Evolutionary conservation across 1,284 basidiomycete genomes (phyloP), one percentile per base, ranked within the genome.

Genomic region (Fistulinella cinereoalba): DNA sequence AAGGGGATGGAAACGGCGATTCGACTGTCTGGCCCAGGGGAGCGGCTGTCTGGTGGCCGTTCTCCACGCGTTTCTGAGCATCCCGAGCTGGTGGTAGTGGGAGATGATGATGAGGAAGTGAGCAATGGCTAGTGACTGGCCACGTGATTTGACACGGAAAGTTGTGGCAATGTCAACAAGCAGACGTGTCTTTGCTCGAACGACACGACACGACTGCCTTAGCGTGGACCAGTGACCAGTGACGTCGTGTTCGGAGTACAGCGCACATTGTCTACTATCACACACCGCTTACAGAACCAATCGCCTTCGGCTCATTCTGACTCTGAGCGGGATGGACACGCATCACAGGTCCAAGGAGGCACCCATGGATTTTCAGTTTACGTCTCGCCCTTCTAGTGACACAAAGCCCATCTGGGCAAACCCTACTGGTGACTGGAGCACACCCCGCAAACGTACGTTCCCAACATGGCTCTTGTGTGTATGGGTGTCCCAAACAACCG

Each of bases 301-400:
- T 12, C 12, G 6, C 7, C 25, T 47, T 37, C 21, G 48, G 49
- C 29, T 15, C 12, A 7, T n/a, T 31, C 10, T 36, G 32, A 18
- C 41, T 16, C 18, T 48, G 36, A 32, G 33, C 39, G 34, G n/a
- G 25, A 55, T 70, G 68, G 55, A 59, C 58, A 49, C 46, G 50
- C 62, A 51, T 24, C 62, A 34, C 69, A 68, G 76, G 50, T 85
- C 85, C n/a, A 87, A 71, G 43, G 86, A 88, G 58, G 84, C 82
- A 6, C 87, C 87, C 3, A 90, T 90, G 87, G 88, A 90, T 65
- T 90, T 81, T 64, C 78, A 87, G 55, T 84, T 76, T 58, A 83
- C 82, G 12, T 74, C 72, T 43, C 68, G 79, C 21, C 72, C 77
- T 3, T 73, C 74, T 46, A 71, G 68, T 45, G 62, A 65, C 33